Evolutionary conservation across 371 early-diverging fungal genomes (phyloP).

Genomic region (Mortierella sp.): DNA sequence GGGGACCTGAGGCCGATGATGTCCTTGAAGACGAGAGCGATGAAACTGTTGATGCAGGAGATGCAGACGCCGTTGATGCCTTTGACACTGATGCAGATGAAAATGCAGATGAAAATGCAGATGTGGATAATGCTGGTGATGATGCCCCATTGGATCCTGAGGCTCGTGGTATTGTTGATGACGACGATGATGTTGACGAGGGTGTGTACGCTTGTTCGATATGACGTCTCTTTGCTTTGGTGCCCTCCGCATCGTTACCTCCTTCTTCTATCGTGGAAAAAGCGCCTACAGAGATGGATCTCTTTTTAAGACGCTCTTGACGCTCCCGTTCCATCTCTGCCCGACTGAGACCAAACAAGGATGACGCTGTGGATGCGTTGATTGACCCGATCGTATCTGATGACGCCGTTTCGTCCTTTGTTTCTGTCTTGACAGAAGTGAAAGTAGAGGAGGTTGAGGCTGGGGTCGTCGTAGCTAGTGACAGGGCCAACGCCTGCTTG

Average conservation of each 20-base stretch:
- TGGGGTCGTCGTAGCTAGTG: background rate
- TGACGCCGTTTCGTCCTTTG: background rate
- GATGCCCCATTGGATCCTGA: no score
- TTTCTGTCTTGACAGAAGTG: background rate
- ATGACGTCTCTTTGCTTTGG: constrained; percentile 5
- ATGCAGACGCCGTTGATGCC: no score
- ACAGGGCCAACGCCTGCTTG: constrained; percentile 27
- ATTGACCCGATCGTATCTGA: background rate
- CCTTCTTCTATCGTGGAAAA: no score
- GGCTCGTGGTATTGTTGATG: no score
- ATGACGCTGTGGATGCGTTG: background rate
- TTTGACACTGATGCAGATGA: no score
- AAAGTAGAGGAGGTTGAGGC: background rate
- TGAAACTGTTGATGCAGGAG: background rate
- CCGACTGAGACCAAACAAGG: constrained; percentile 11
- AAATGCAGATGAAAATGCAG: background rate
- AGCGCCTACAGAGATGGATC: background rate
- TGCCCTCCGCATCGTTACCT: no score
- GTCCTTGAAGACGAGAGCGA: background rate
- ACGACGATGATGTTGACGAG: background rate
- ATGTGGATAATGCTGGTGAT: constrained; percentile 1
- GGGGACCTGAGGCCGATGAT: background rate
- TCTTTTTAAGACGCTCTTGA: constrained; percentile 27
- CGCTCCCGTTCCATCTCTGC: constrained; percentile 42
- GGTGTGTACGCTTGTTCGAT: background rate